phyloP scores from a whole-genome alignment of 805 yeast species.

The Pichia occidentalis region DNA sequence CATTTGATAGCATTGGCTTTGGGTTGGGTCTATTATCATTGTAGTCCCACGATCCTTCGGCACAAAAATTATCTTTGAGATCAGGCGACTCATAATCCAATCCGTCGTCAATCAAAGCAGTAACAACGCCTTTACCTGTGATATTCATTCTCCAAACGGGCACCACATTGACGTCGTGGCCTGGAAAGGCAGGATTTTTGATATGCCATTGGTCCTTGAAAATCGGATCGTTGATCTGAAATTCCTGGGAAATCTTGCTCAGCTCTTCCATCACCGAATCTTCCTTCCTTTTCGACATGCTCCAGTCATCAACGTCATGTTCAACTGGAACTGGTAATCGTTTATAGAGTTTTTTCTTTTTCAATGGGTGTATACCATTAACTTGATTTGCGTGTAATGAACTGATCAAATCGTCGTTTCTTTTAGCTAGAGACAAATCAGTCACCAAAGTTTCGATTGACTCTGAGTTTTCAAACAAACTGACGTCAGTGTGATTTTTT shows the following conservation, averaged over 20 bases:
- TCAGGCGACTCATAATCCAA: slow-evolving; percentile 77
- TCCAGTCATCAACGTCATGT: too few species aligned
- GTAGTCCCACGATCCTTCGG: slow-evolving; percentile 89
- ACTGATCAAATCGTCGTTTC: slow-evolving; percentile 25
- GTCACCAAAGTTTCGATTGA: slow-evolving; percentile 18
- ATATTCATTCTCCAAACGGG: slow-evolving; percentile 79
- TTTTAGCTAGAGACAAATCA: slow-evolving; percentile 25
- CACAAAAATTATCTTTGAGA: slow-evolving; percentile 58
- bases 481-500: slow-evolving; percentile 31
- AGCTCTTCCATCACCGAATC: slow-evolving; percentile 49
- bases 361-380: slow-evolving; percentile 47
- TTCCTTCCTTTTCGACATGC: slow-evolving; percentile 21
- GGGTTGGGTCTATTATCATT: slow-evolving; percentile 73
- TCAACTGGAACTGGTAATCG: slow-evolving; percentile 48
- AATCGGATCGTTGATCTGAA: slow-evolving; percentile 75
- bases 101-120: slow-evolving; percentile 94
- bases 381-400: slow-evolving; percentile 31
- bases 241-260: slow-evolving; percentile 40
- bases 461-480: slow-evolving; percentile 32
- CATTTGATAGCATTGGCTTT: slow-evolving; percentile 71
- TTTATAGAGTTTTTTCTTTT: slow-evolving; percentile 45
- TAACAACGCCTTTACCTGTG: slow-evolving; percentile 75
- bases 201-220: slow-evolving; percentile 88
- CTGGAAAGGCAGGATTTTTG: slow-evolving; percentile 64
- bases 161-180: slow-evolving; percentile 80